Evolutionary conservation across 2,329 filamentous ascomycete genomes (phyloP), one percentile per base, ranked within the genome.

Genomic region (Ustulina deusta): DNA sequence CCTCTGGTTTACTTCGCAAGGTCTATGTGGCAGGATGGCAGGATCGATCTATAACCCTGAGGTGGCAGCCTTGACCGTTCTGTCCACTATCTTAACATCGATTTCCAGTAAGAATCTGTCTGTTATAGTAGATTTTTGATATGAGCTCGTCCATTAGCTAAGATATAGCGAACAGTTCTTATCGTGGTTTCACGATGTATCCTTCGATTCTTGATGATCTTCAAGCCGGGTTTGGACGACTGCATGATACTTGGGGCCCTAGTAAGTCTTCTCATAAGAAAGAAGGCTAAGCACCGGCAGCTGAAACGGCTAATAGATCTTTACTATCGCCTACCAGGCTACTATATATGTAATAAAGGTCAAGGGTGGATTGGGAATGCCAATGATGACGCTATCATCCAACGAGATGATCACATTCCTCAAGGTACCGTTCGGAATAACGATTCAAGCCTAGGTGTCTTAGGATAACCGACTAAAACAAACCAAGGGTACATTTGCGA

Each of bases 401-500:
- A 48, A 55, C 3, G 60, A 75, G 17, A 74, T 71, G 68, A 62
- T 56, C 5, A 61, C 54, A 27, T 59, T 71, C 42, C 71, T 75
- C 4, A 69, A 71, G 56, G 66, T 69, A 64, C 27, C 2, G 17
- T 3, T 17, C 7, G 1, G 5, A 27, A 34, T 13, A 7, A 27
- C 0, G 4, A 22, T 29, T 36, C 10, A 10, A 17, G 4, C 2
- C 4, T 20, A 13, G 10, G 11, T 13, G 34, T 10, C 3, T 6
- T 40, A 38, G 13, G 6, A 27, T 27, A 11, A 2, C 29, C 51
- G 27, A 48, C 70, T 55, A 29, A 44, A 7, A 40, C 1, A 20
- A 27, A 34, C 4, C 11, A 60, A 75, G 73, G 57, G 48, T 6
- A 69, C 66, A 9, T 72, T 72, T 17, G 80, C 77, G 4, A 78